Evolutionary conservation across 441 rosid species (phyloP), one percentile per base, ranked within the genome.

Genomic region (Pelargonium myrrhifolium): DNA sequence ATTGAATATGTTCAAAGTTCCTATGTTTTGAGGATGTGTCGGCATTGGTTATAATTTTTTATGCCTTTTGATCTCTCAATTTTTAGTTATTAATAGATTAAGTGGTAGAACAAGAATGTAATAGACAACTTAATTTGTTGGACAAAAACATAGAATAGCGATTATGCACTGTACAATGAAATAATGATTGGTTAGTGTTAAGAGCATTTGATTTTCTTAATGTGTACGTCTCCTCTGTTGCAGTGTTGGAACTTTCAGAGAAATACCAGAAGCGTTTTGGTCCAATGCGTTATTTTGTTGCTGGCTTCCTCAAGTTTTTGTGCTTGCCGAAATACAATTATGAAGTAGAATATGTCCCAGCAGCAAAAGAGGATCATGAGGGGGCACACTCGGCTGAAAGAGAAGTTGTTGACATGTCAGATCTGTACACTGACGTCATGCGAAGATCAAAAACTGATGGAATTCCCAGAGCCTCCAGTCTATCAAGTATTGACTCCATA

Each of bases 171-270:
- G 37, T 31, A 31, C 37, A 31, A 0, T 31, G 37, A 31, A 3
- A 31, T 31, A 31, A 3, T 31, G 39, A 35, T 21, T 21, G 31
- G n/a, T 58, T 58, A 21, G n/a, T 20, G 12, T 56, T 56, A 20
- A 56, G 61, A 56, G 28, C 24, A 2, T 58, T 22, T 1, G 31
- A 26, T 18, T 18, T 72, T 66, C 58, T 63, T 68, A n/a, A 35
- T 67, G 61, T 62, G 11, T 64, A 37, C 68, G 47, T 71, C 17
- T 22, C 28, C 35, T 63, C 79, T 68, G 64, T 77, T 84, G 77
- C 86, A 92, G 99, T 94, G 65, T 84, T 94, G 85, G 97, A 94
- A 79, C 91, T 89, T 68, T 94, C 99, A 4, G 97, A 85, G 81
- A 94, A 85, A 80, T 87, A 88, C 78, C 97, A 92, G 80, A 89